These are phyloP conservation scores for Vanilla planifolia DNA, from an alignment of 106 monocot species.

Conservation along the genomic window DNA sequence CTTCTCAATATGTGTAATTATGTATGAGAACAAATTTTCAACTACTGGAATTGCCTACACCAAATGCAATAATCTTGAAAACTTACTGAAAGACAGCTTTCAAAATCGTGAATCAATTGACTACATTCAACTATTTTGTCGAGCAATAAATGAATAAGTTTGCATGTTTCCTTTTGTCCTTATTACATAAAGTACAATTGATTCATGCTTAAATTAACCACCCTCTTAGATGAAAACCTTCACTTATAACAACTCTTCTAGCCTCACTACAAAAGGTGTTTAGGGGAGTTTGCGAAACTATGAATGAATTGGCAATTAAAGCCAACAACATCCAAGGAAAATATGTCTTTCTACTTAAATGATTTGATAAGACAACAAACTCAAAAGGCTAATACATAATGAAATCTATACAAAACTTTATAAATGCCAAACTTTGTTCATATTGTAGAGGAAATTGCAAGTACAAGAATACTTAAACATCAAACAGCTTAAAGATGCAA, in stretches of 20 bases:
- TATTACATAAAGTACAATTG: no score
- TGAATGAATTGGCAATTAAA: no score
- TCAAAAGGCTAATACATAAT: no score
- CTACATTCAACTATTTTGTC: conserved; percentile 9
- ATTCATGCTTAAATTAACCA: no score
- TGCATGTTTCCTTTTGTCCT: no score
- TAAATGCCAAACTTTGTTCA: no score
- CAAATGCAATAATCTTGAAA: conserved; percentile 29
- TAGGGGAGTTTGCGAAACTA: conserved; percentile 3
- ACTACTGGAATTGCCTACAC: conserved; percentile 20
- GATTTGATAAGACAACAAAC: no score
- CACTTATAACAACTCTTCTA: background rate
- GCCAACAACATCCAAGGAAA: conserved; percentile 19
- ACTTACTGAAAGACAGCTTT: conserved; percentile 16
- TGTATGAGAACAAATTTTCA: conserved; percentile 21
- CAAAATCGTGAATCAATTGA: conserved; percentile 19
- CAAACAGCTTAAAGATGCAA: no score
- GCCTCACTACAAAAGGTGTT: conserved; percentile 5
- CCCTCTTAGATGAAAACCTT: conserved; percentile 22
- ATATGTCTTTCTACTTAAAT: conserved; percentile 25
- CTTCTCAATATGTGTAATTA: conserved; percentile 24
- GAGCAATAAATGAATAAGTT: conserved; percentile 20
- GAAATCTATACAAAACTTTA: no score
- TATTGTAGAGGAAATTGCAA: no score
- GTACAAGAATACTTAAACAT: no score